A percentile compares a stretch with the other conserved stretches of the same genome.
These are phyloP conservation scores for Sphaerulina musiva DNA, from an alignment of 2,329 filamentous ascomycete species.

Conservation along the genomic window DNA sequence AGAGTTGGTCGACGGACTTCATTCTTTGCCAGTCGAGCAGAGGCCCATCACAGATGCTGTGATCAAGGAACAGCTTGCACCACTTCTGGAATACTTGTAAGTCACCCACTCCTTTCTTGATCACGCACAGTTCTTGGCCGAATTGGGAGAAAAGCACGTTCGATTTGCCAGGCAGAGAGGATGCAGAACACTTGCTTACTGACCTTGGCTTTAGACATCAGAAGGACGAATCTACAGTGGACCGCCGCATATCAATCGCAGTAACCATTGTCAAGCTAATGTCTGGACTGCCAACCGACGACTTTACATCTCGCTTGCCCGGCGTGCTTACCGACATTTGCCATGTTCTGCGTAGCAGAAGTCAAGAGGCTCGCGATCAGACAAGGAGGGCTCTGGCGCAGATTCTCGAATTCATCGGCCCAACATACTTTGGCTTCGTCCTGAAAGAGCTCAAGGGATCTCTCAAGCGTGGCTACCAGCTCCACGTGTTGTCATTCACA, in stretches of 20 bases:
- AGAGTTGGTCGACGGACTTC: conserved; percentile 71
- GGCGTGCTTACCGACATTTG: conserved; percentile 85
- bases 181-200: no score
- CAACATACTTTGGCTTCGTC: conserved; percentile 83
- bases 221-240: conserved; percentile 91
- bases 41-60: conserved; percentile 39
- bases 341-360: conserved; percentile 82
- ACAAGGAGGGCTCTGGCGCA: conserved; percentile 81
- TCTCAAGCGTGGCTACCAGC: conserved; percentile 77
- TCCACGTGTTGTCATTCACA: conserved; percentile 92
- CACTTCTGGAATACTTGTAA: conserved; percentile 67
- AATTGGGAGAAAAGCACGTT: no score
- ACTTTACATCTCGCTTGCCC: conserved; percentile 68
- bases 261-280: conserved; percentile 84
- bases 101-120: no score
- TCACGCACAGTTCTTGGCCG: no score
- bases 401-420: conserved; percentile 72
- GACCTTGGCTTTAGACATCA: conserved; percentile 50
- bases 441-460: conserved; percentile 81
- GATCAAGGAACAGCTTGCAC: conserved; percentile 66
- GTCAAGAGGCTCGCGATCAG: conserved; percentile 83
- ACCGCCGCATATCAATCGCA: conserved; percentile 82
- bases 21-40: conserved; percentile 27
- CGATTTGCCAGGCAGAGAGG: no score
- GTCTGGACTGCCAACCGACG: conserved; percentile 65